Percentiles rank a stretch among this genome's conserved stretches.
These are phyloP conservation scores for Mitragyna speciosa DNA, from an alignment of 257 asterid genomes.

Conservation along the genomic window DNA sequence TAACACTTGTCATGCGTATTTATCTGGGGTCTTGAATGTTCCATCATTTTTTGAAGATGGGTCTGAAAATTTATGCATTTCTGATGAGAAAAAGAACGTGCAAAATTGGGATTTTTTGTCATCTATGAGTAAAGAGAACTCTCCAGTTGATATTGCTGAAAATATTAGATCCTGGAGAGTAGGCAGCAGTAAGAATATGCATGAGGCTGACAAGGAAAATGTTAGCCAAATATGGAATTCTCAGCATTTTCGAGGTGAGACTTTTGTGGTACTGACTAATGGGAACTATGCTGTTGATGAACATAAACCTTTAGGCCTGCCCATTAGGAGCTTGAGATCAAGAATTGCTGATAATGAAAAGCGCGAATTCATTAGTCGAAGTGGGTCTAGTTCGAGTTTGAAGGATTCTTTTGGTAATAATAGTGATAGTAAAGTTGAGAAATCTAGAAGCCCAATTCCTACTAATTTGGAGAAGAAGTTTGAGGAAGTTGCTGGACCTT, in stretches of 20 bases:
- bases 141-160: constrained; percentile 30
- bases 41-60: constrained; percentile 62
- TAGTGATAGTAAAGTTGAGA: constrained; percentile 33
- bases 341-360: constrained; percentile 32
- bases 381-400: constrained; percentile 15
- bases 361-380: constrained; percentile 23
- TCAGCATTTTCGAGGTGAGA: constrained; percentile 45
- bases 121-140: constrained; percentile 22
- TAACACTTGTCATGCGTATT: constrained; percentile 31
- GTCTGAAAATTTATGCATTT: constrained; percentile 44
- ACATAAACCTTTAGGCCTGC: constrained; percentile 72
- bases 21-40: constrained; percentile 53
- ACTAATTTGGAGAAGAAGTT: constrained; percentile 59
- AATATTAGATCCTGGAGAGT: constrained; percentile 35
- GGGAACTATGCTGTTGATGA: constrained; percentile 38
- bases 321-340: constrained; percentile 71
- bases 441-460: constrained; percentile 50
- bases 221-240: constrained; percentile 41
- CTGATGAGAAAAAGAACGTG: constrained; percentile 38
- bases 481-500: constrained; percentile 47
- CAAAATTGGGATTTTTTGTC: constrained; percentile 30
- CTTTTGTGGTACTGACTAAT: constrained; percentile 57
- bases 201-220: constrained; percentile 27
- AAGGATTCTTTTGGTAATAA: constrained; percentile 28
- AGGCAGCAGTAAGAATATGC: constrained; percentile 24